Conservation (phyloP, 495 filamentous ascomycete genomes). For the Tuber melanosporum region DNA sequence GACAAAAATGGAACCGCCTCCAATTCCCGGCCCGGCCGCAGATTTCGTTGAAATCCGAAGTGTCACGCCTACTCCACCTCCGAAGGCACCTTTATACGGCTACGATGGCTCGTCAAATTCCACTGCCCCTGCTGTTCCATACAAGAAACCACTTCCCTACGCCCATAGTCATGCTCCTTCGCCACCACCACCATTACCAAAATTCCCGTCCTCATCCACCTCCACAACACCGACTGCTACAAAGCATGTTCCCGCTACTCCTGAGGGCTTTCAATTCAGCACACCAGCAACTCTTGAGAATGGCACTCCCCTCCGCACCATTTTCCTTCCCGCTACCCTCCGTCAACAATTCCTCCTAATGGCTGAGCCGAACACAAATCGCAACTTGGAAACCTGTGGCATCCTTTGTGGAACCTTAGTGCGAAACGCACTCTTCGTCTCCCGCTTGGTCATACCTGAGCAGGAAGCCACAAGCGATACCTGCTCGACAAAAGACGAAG, state of each 20-base stretch:
- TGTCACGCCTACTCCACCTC: slow-evolving; percentile 44
- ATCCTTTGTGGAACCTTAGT: slow-evolving; percentile 85
- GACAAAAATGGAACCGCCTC: slow-evolving; percentile 28
- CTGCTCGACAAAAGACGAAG: slow-evolving; percentile 85
- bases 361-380: slow-evolving; percentile 66
- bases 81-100: slow-evolving; percentile 52
- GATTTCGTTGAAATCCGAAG: slow-evolving; percentile 31
- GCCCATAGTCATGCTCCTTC: slow-evolving; percentile 9
- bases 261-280: slow-evolving; percentile 62
- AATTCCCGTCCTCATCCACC: not conserved
- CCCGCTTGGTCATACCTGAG: slow-evolving; percentile 78
- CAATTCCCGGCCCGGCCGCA: slow-evolving; percentile 10
- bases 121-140: not conserved
- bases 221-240: slow-evolving; percentile 44
- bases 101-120: slow-evolving; percentile 13
- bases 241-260: slow-evolving; percentile 38
- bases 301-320: slow-evolving; percentile 71
- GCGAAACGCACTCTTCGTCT: slow-evolving; percentile 88
- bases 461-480: slow-evolving; percentile 85
- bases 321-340: slow-evolving; percentile 75
- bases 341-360: slow-evolving; percentile 64
- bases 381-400: slow-evolving; percentile 87
- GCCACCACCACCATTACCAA: slow-evolving; percentile 11
- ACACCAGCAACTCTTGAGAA: slow-evolving; percentile 83
- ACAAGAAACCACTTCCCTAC: slow-evolving; percentile 8